Evolutionary conservation across 176 grass and related monocot species (phyloP).

Genomic region (Oryza rufipogon): DNA sequence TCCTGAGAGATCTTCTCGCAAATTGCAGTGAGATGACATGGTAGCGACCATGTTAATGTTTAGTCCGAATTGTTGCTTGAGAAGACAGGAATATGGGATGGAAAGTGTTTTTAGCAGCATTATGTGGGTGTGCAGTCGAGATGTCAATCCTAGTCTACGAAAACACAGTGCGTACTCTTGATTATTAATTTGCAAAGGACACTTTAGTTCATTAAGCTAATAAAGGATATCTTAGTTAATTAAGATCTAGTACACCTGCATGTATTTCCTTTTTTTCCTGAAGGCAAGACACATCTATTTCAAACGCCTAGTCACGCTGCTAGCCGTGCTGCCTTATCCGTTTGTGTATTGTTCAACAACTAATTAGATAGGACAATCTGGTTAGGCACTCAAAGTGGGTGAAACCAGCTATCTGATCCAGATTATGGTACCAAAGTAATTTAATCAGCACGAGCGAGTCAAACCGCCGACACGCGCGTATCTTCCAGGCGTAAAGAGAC

Average conservation of each 20-base stretch:
- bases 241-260: background rate
- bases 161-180: background rate
- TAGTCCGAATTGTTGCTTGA: background rate
- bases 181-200: background rate
- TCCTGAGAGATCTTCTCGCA: background rate
- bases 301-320: background rate
- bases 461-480: background rate
- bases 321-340: background rate
- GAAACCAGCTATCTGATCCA: background rate
- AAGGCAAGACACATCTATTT: background rate
- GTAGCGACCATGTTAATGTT: slow-evolving; percentile 9
- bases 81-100: background rate
- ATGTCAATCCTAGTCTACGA: background rate
- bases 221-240: background rate
- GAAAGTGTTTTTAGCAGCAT: background rate
- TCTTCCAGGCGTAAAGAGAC: background rate
- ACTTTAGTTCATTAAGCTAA: background rate
- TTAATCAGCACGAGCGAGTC: background rate
- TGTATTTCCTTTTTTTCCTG: background rate
- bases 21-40: background rate
- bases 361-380: background rate
- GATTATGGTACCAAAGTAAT: background rate
- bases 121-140: background rate
- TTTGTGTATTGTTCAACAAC: background rate
- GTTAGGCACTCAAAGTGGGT: background rate